Percentiles rank a stretch among this genome's conserved stretches.
Conservation (phyloP, 345 rosid species). For the Acer yangbiense region DNA sequence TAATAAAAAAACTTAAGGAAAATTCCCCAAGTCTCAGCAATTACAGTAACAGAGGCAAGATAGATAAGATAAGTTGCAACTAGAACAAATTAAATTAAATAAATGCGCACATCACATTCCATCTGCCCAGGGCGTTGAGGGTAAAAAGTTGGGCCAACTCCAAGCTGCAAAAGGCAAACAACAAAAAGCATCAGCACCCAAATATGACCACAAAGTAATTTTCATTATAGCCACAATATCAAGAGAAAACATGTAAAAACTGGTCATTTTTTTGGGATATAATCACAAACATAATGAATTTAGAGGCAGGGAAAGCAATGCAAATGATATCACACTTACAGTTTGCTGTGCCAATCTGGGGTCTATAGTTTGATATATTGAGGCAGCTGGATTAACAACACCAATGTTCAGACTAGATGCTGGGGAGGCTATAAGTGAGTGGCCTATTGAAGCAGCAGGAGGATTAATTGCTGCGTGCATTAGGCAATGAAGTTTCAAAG, state of each 20-base stretch:
- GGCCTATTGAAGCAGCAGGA: conserved; percentile 56
- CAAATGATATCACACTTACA: conserved; percentile 30
- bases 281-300: neutral
- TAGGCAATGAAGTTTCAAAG: conserved; percentile 21
- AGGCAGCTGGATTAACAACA: conserved; percentile 54
- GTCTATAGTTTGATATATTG: conserved; percentile 64
- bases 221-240: neutral
- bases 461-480: conserved; percentile 64
- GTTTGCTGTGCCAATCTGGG: conserved; percentile 42
- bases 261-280: neutral
- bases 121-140: conserved; percentile 89
- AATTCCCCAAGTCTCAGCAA: neutral
- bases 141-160: conserved; percentile 48
- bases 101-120: conserved; percentile 83
- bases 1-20: neutral
- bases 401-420: conserved; percentile 52
- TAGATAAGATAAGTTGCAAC: neutral
- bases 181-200: conserved; percentile 31
- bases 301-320: neutral
- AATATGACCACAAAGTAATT: conserved; percentile 12
- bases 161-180: conserved; percentile 56
- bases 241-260: neutral
- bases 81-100: conserved; percentile 5
- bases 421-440: conserved; percentile 50
- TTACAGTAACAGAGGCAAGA: neutral